Base-by-base conservation (phyloP, 257 asterid genomes). In the Nicotiana obtusifolia region DNA sequence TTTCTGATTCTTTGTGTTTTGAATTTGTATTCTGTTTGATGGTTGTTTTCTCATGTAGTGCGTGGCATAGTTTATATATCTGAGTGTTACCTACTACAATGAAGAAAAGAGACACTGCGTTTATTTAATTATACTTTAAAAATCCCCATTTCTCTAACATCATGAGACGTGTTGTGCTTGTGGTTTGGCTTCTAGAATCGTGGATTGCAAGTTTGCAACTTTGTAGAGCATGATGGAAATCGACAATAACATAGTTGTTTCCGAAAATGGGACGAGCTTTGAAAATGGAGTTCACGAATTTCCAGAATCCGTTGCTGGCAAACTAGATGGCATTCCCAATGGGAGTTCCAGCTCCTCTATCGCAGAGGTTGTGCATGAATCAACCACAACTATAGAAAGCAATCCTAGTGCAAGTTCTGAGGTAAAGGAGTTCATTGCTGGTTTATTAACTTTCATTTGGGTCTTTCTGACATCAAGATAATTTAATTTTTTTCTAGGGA, bases 231-330 rank as follows among this genome's bases (percentile, higher is more conserved):
- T 28, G 84, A 88, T 84, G 91, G 91, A 83, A 35, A 60, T 76
- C 73, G 84, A 78, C 41, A 81, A 64, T 20, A 73, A 22, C 52
- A 78, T 81, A 76, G 68, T 56, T 16, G 65, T 83, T 60, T 64
- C 87, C 77, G 84, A 47, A 80, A 85, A 83, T 13, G 88, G 86
- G 78, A 30, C 24, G 47, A 81, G 61, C 65, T 78, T 30, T 82
- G 87, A 78, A 78, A 86, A 88, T 84, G 88, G 88, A 75, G 83
- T 81, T 68, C 86, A 28, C 20, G 78, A 82, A 79, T 82, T 80
- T 67, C 84, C 57, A 56, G 86, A 81, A 68, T 83, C 75, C 64
- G 79, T 60, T 52, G 65, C 35, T 53, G 84, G 41, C 41, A 57
- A 84, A 33, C 22, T 30, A 71, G 79, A 84, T 80, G 86, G 86